phyloP scores from a whole-genome alignment of 345 rosid species.

The Eucalyptus marginata region DNA sequence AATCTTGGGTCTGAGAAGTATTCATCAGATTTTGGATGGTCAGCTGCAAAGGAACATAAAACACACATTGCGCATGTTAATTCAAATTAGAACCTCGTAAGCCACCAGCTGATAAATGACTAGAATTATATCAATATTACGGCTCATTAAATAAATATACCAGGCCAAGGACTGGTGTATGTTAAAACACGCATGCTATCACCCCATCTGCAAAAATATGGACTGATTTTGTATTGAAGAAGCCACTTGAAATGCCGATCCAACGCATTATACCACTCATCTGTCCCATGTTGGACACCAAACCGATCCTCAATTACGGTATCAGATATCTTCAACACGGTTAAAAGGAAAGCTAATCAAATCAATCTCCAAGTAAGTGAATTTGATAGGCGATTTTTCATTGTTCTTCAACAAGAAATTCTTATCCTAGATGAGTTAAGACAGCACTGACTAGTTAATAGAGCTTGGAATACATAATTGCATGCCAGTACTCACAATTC shows the following conservation, averaged over 20 bases:
- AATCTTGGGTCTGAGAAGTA: constrained; percentile 77
- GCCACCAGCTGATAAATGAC: neutral
- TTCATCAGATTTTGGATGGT: constrained; percentile 86
- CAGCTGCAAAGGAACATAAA: constrained; percentile 33
- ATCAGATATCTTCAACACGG: constrained; percentile 59
- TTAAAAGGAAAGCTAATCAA: constrained; percentile 6
- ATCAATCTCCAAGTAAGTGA: neutral
- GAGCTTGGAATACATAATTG: neutral
- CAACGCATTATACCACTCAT: constrained; percentile 71
- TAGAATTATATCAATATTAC: neutral
- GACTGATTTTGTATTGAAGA: constrained; percentile 88
- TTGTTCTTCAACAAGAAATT: neutral
- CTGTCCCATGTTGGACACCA: constrained; percentile 78
- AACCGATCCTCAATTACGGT: constrained; percentile 95
- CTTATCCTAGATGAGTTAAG: neutral
- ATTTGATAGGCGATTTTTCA: neutral
- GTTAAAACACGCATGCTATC: constrained; percentile 92
- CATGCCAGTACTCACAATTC: neutral
- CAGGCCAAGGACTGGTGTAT: constrained; percentile 97
- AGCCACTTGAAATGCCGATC: constrained; percentile 92
- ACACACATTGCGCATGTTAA: neutral
- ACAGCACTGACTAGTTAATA: neutral
- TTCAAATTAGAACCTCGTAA: neutral
- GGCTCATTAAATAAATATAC: constrained; percentile 7
- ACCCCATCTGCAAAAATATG: constrained; percentile 94